A percentile compares a stretch with the other conserved stretches of the same genome.
Conservation (phyloP, 2,329 filamentous ascomycete species). For the Neonectria neomacrospora region DNA sequence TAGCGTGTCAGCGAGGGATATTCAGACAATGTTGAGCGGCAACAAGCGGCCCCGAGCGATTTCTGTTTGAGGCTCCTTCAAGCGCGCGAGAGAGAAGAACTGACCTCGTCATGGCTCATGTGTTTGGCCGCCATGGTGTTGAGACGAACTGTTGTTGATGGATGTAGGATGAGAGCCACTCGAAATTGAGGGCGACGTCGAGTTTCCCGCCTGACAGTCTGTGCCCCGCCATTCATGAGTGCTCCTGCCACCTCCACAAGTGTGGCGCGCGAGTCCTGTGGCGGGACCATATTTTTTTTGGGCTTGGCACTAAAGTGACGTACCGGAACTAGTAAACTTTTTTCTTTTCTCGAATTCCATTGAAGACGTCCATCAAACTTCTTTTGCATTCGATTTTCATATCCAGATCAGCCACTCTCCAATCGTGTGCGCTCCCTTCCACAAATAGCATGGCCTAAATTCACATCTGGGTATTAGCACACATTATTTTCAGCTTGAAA, state of each 20-base stretch:
- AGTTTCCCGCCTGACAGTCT: slow-evolving; percentile 19
- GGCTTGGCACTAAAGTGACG: slow-evolving; percentile 12
- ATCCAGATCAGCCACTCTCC: neutral
- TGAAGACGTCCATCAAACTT: neutral
- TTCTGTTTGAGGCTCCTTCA: neutral
- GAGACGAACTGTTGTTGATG: slow-evolving; percentile 13
- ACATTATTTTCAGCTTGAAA: neutral
- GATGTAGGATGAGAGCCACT: slow-evolving; percentile 14
- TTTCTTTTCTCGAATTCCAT: slow-evolving; percentile 9
- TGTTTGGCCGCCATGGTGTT: slow-evolving; percentile 38
- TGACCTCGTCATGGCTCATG: slow-evolving; percentile 45
- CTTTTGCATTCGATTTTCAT: neutral
- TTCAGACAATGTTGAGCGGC: neutral
- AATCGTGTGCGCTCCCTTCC: neutral
- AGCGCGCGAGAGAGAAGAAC: neutral
- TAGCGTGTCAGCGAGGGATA: slow-evolving; percentile 19
- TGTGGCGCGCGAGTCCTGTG: slow-evolving; percentile 27
- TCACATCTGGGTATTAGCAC: neutral
- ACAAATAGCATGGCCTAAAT: neutral
- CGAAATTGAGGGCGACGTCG: slow-evolving; percentile 31
- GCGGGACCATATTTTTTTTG: slow-evolving; percentile 9
- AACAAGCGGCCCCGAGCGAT: neutral
- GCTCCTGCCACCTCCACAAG: neutral
- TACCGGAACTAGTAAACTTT: slow-evolving; percentile 15
- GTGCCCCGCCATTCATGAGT: slow-evolving; percentile 40